Base-by-base conservation (phyloP, 1,284 basidiomycete species). In the Ceratobasidium sp. region DNA sequence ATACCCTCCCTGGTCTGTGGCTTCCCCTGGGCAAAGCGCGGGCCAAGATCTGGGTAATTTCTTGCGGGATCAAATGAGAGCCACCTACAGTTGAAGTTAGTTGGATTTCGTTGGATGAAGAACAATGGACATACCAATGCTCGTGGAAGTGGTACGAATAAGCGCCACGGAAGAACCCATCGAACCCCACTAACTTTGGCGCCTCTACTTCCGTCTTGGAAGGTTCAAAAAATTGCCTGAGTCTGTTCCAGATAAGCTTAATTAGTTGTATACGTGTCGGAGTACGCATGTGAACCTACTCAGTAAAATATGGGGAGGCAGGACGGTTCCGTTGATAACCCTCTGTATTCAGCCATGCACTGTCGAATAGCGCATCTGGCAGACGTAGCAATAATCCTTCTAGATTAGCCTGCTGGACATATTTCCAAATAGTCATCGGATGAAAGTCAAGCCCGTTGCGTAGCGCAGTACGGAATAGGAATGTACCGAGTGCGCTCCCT, bases 31-130 rank as follows among this genome's bases (percentile, higher is more conserved):
- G 81, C 80, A 77, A 97, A 97, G 25, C 85, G 85, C 2, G 85
- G 81, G 0, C 95, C 95, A 20, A 97, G 86, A 77, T 96, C 95
- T 8, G 95, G 95, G 86, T 87, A 97, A 77, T 96, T 93, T n/a
- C 94, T 88, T 8, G 85, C 80, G 0, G 91, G 84, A 77, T 98
- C 95, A 74, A 97, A 96, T 2, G 94, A 91, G 71, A 91, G 88
- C 94, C 95, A 96, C 93, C 93, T 95, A 72, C n/a, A 53, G 15
- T 56, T 15, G 34, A 35, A 17, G 22, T n/a, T n/a, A n/a, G n/a
- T n/a, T n/a, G n/a, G n/a, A n/a, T n/a, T n/a, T n/a, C n/a, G n/a
- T n/a, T n/a, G n/a, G n/a, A n/a, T n/a, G n/a, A n/a, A n/a, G n/a
- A n/a, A n/a, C n/a, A n/a, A n/a, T n/a, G n/a, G 47, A 50, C 75